These are phyloP conservation scores for Deinandra increscens DNA, from an alignment of 129 eudicot genomes.

Conservation along the genomic window DNA sequence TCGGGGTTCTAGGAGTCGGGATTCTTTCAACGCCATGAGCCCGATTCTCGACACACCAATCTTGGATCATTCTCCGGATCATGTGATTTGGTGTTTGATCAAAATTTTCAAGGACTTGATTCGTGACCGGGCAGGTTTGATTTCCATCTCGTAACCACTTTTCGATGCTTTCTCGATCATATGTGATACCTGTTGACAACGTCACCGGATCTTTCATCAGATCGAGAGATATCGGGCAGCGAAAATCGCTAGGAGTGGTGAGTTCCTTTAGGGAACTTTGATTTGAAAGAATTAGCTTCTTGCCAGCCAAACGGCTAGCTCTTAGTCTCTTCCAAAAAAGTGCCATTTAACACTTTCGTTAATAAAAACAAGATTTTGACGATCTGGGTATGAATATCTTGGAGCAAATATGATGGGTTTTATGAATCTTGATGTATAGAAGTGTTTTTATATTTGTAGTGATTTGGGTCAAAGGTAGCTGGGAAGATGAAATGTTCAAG, in stretches of 20 bases:
- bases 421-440: conserved; percentile 14
- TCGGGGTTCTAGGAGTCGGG: conserved; percentile 77
- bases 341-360: conserved; percentile 37
- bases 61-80: conserved; percentile 82
- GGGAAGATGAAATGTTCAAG: conserved; percentile 27
- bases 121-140: conserved; percentile 79
- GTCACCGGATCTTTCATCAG: conserved; percentile 97
- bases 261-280: conserved; percentile 57
- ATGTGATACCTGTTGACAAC: conserved; percentile 82
- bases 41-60: conserved; percentile 80
- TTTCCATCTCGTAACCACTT: conserved; percentile 72
- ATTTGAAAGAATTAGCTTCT: conserved; percentile 20
- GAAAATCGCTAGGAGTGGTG: conserved; percentile 65
- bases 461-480: conserved; percentile 42
- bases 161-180: conserved; percentile 88
- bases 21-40: conserved; percentile 71
- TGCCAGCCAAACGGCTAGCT: conserved; percentile 34
- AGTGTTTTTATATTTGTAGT: conserved; percentile 17
- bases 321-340: conserved; percentile 61
- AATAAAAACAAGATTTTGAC: conserved; percentile 4
- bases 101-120: conserved; percentile 42
- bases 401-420: conserved; percentile 14
- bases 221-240: conserved; percentile 89
- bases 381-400: conserved; percentile 26
- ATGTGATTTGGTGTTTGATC: conserved; percentile 73